phyloP scores from a whole-genome alignment of 176 grass and related monocot genomes.

The Secale cereale region DNA sequence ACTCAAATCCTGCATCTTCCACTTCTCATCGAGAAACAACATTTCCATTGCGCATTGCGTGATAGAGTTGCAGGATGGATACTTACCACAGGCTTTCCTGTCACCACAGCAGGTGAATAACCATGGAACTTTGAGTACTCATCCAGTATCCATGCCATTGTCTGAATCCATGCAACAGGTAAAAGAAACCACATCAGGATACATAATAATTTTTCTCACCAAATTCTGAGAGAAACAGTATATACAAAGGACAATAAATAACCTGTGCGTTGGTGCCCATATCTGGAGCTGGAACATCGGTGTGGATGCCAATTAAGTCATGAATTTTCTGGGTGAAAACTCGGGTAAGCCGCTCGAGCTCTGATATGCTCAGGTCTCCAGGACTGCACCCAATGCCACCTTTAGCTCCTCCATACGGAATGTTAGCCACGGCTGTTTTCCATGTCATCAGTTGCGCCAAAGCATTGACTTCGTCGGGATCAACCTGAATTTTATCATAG shows the following conservation, averaged over 20 bases:
- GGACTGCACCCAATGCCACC: conserved; percentile 91
- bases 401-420: conserved; percentile 94
- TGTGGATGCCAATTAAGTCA: conserved; percentile 90
- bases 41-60: not conserved
- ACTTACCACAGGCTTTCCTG: conserved; percentile 96
- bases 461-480: conserved; percentile 93
- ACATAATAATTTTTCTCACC: not conserved
- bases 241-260: not conserved
- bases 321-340: conserved; percentile 98
- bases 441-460: conserved; percentile 96
- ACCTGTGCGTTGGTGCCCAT: conserved; percentile 97
- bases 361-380: conserved; percentile 72
- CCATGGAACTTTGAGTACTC: conserved; percentile 97
- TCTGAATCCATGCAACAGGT: conserved; percentile 34
- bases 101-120: conserved; percentile 90
- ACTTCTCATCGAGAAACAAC: not conserved
- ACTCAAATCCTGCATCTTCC: conserved; percentile 15
- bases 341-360: conserved; percentile 79
- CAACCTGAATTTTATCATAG: conserved; percentile 49
- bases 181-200: conserved; percentile 6
- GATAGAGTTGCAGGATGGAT: not conserved
- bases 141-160: conserved; percentile 96
- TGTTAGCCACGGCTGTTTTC: conserved; percentile 91
- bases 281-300: conserved; percentile 90
- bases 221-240: not conserved